Percentiles rank a stretch among this genome's conserved stretches.
phyloP scores from a whole-genome alignment of 345 rosid species.

The Citrus trifoliata region DNA sequence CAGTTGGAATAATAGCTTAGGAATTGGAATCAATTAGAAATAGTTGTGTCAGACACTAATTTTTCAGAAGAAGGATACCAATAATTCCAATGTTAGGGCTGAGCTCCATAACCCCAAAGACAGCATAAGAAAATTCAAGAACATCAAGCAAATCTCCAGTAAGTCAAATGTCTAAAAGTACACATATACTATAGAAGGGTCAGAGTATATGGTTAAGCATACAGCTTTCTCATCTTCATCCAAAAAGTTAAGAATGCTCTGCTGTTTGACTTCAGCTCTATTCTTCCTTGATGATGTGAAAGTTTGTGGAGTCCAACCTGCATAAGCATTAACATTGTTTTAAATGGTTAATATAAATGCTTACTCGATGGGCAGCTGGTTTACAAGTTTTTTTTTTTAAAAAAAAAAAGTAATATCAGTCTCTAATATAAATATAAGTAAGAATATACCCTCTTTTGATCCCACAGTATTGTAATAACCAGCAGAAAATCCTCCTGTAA shows the following conservation, averaged over 20 bases:
- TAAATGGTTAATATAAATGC: not conserved
- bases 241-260: constrained; percentile 73
- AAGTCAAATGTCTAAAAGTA: not conserved
- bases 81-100: not conserved
- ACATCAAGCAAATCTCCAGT: not conserved
- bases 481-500: constrained; percentile 95
- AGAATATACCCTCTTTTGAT: constrained; percentile 73
- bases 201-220: constrained; percentile 23
- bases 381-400: too few relatives aligned
- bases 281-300: constrained; percentile 89
- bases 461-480: constrained; percentile 93
- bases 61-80: not conserved
- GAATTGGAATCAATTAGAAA: not conserved
- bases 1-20: not conserved
- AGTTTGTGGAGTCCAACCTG: constrained; percentile 94
- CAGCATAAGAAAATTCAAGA: not conserved
- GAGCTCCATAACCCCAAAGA: not conserved
- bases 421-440: not conserved
- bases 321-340: constrained; percentile 18
- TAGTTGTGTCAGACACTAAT: not conserved
- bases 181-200: not conserved
- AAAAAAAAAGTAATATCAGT: not conserved
- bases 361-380: too few relatives aligned
- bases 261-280: constrained; percentile 89
- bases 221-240: constrained; percentile 94